Base-by-base conservation (phyloP, 768 basidiomycete species). In the Xanthoconium purpureum region DNA sequence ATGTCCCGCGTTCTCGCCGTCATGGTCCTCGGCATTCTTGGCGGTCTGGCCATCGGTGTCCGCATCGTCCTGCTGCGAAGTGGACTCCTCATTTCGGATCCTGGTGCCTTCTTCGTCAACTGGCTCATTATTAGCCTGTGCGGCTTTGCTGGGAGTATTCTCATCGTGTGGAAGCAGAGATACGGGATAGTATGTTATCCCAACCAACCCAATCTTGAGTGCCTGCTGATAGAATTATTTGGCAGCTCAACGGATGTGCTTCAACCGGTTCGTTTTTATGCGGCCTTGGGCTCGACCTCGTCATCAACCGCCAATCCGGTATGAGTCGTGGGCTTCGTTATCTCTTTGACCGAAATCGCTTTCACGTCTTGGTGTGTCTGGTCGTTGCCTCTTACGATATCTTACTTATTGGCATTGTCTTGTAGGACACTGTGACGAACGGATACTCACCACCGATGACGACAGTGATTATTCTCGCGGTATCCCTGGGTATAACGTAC, bases 261-360 rank as follows among this genome's bases (percentile, higher is more conserved):
- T 81, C 84, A 1, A 70, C 75, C 20, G 87, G 87, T 33, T 80
- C 85, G 10, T 88, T 88, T 66, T 68, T 88, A 28, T 71, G 75
- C 14, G 77, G 65, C 30, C 75, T 88, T 10, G 85, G 78, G 20
- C 63, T 81, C 12, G 87, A 88, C 67, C 73, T 88, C 5, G 66
- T 78, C 46, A 51, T 85, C 48, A 77, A 85, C 57, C 73, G 77
- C 60, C 85, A 88, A 63, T 69, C 72, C 6, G 87, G 87, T 6
- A 78, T 87, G 76, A 84, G 85, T 61, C 72, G 79, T 20, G 87
- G 86, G 3, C 74, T 88, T 32, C 78, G 87, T 20, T 81, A 77
- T 61, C 74, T 88, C 14, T 78, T 87, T 56, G 87, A 88, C 63
- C 74, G 81, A 43, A 88, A 88, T 60, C 63, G 73, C 11, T 76